Conservation (phyloP, 495 filamentous ascomycete species). For the Xylaria venustula region DNA sequence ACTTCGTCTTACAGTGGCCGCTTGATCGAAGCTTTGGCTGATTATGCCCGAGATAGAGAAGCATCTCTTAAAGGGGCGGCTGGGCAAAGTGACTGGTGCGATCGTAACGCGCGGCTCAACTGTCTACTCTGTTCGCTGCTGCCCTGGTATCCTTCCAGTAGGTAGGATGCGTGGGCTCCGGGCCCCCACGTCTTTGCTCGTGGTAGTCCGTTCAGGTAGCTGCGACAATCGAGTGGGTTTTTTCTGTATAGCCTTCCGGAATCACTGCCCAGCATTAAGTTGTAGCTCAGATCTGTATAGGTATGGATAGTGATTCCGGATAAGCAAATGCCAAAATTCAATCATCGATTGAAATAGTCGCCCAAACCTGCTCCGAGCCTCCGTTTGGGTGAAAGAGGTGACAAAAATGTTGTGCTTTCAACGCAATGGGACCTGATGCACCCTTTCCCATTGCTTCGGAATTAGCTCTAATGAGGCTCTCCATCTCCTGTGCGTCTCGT, state of each 20-base stretch:
- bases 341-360: no score
- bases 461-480: constrained; percentile 23
- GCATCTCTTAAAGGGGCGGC: not conserved
- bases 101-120: not conserved
- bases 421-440: constrained; percentile 1
- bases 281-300: no score
- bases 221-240: not conserved
- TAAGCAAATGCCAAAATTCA: no score
- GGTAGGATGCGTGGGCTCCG: not conserved
- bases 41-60: not conserved
- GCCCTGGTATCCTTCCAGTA: not conserved
- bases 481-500: constrained; percentile 22
- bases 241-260: not conserved
- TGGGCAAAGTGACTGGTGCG: not conserved
- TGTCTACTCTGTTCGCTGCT: not conserved
- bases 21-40: not conserved
- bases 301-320: not conserved
- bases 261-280: not conserved
- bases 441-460: constrained; percentile 26
- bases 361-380: not conserved
- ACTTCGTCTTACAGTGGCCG: not conserved
- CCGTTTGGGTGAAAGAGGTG: not conserved
- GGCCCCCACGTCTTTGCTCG: not conserved
- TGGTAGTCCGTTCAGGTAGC: not conserved
- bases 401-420: no score